A percentile compares a stretch with the other conserved stretches of the same genome.
phyloP scores from a whole-genome alignment of 371 early-diverging fungal genomes.

The Mycotypha africana region DNA sequence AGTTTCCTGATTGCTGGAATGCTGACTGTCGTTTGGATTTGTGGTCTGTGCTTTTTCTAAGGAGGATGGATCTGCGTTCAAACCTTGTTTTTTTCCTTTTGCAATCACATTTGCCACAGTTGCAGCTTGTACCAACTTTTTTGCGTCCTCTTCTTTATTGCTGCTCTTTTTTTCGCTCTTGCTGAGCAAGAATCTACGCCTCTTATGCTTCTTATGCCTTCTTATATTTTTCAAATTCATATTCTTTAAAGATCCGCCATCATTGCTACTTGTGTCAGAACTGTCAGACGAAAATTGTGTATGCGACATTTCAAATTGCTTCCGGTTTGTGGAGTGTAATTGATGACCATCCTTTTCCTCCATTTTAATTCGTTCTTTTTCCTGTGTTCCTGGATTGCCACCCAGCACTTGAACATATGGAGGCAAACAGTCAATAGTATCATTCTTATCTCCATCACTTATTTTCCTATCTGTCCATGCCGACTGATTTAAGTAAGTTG shows the following conservation, averaged over 20 bases:
- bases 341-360: slow-evolving; percentile 6
- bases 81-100: too few relatives aligned
- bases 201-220: neutral
- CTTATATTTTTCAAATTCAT: too few relatives aligned
- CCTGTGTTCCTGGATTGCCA: neutral
- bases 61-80: too few relatives aligned
- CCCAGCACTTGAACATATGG: slow-evolving; percentile 16
- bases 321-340: neutral
- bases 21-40: neutral
- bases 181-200: neutral
- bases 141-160: neutral
- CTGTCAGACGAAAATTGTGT: slow-evolving; percentile 2
- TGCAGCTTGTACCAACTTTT: neutral
- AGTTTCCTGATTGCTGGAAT: neutral
- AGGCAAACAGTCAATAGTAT: slow-evolving; percentile 6
- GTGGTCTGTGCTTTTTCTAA: too few relatives aligned
- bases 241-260: too few relatives aligned
- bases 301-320: neutral
- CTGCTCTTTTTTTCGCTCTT: neutral
- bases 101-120: neutral
- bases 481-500: neutral
- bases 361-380: slow-evolving; percentile 2
- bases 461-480: slow-evolving; percentile 2
- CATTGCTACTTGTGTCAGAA: neutral
- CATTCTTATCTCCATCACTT: neutral